Conservation (phyloP, 352 stramenopile genomes). For the Globisporangium yorkense region DNA sequence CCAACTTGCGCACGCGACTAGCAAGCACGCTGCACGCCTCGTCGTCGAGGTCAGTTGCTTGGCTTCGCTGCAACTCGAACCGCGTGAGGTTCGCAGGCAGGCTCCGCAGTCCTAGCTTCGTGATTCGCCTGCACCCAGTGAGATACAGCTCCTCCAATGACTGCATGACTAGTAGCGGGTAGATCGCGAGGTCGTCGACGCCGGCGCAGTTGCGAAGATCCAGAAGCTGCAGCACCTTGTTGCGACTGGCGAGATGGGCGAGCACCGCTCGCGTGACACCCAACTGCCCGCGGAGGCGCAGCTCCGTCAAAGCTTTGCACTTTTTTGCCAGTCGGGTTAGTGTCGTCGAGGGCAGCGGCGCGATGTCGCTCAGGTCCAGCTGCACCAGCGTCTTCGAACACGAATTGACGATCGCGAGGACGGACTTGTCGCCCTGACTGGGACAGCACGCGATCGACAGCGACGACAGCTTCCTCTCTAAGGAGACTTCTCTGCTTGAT, state of each 20-base stretch:
- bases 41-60: conserved; percentile 19
- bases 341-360: conserved; percentile 12
- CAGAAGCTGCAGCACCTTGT: conserved; percentile 44
- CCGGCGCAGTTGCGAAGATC: conserved; percentile 44
- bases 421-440: conserved; percentile 22
- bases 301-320: conserved; percentile 18
- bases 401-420: conserved; percentile 26
- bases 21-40: conserved; percentile 22
- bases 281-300: conserved; percentile 30
- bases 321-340: conserved; percentile 37
- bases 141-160: conserved; percentile 43
- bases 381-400: conserved; percentile 21
- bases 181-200: conserved; percentile 59
- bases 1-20: conserved; percentile 22
- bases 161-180: conserved; percentile 52
- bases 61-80: conserved; percentile 26
- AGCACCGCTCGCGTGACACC: conserved; percentile 39
- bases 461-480: conserved; percentile 19
- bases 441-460: conserved; percentile 22
- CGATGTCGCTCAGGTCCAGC: conserved; percentile 35
- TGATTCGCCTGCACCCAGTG: conserved; percentile 28
- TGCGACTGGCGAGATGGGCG: conserved; percentile 42
- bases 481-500: neutral
- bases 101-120: conserved; percentile 32
- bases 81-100: conserved; percentile 30